Base-by-base conservation (phyloP, 1,139 yeast species). In the Lizanozyma gosingica region DNA sequence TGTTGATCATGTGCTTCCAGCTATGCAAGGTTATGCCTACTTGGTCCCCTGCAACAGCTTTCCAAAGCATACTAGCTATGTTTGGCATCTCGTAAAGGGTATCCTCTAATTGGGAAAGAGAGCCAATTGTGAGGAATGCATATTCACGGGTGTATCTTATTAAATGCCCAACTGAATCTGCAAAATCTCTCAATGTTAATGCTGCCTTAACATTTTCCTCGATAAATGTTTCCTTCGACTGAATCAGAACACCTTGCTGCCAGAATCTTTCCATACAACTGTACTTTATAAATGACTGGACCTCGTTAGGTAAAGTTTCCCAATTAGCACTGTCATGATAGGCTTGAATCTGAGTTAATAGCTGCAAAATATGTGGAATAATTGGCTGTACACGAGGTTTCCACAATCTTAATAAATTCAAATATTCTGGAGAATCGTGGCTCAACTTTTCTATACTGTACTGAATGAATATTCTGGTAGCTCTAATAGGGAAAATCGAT, bases 131-230 rank as follows among this genome's bases (percentile, higher is more conserved):
- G 48, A 90, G 65, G 54, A 88, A 85, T 3, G 97, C 95, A 58
- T 94, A 94, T 60, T 94, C 98, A 52, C 98, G 76, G 0, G 98
- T 92, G 57, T 94, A 92, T 53, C 98, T 73, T 15, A 94, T 82
- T 52, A 88, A 84, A 58, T 92, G 97, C 14, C 98, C 98, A n/a
- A 92, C 95, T 3, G 95, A 84, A 58, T 94, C 98, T 1, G 98
- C 97, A 67, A 94, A 92, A 62, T 94, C 98, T 49, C 97, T 73
- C 44, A 92, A 65, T 0, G 97, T 88, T 47, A 84, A 84, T 65
- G 94, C 87, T 0, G 98, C 97, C 53, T 83, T 86, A 43, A 88
- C 95, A 52, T 82, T 88, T 54, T 94, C 97, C 57, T 87, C 96
- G 45, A 92, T 83, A 53, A 94, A 94, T 35, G 94, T 90, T 56